Evolutionary conservation across 2,329 filamentous ascomycete genomes (phyloP).

Genomic region (Cladosporium sphaerospermum): DNA sequence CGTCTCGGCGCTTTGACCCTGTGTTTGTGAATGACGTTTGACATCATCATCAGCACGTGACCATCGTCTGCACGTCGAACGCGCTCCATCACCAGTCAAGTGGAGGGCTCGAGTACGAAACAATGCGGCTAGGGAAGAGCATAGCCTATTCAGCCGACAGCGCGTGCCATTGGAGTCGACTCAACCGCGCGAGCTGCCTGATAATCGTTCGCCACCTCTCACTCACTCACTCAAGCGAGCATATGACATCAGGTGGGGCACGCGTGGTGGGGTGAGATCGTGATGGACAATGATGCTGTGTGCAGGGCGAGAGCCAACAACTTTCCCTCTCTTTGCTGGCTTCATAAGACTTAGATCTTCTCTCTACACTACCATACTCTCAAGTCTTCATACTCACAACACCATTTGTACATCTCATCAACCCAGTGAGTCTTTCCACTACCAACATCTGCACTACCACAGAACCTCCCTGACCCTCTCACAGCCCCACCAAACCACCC

Average conservation of each 20-base stretch:
- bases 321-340: background rate
- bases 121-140: background rate
- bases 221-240: background rate
- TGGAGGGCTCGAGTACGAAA: too few relatives aligned
- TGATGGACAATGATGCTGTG: background rate
- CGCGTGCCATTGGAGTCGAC: background rate
- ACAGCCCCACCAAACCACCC: background rate
- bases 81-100: too few relatives aligned
- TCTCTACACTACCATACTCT: background rate
- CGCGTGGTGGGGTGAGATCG: constrained; percentile 4
- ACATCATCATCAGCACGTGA: constrained; percentile 3
- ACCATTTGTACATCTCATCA: background rate
- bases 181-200: background rate
- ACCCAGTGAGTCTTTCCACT: background rate
- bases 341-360: background rate
- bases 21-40: background rate
- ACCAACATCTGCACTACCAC: background rate
- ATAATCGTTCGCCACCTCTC: background rate
- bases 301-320: background rate
- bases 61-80: background rate
- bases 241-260: constrained; percentile 7
- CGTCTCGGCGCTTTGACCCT: background rate
- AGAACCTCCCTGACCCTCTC: background rate
- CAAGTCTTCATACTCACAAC: background rate
- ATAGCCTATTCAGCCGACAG: background rate